Conservation (phyloP, 2,329 filamentous ascomycete species). For the Stagonosporopsis vannaccii region DNA sequence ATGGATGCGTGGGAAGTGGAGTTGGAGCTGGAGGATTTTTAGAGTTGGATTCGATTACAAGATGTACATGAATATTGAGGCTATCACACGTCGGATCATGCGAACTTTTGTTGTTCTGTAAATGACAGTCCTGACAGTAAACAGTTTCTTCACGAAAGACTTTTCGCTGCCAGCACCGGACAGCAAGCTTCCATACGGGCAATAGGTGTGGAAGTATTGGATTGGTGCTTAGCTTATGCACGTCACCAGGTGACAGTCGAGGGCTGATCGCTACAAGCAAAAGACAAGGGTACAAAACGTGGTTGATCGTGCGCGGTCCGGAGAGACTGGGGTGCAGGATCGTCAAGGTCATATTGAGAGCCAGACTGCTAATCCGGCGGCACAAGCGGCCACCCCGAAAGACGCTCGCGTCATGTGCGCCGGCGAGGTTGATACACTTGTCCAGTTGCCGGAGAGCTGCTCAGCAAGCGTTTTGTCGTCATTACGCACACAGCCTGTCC, state of each 20-base stretch:
- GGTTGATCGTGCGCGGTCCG: slow-evolving; percentile 32
- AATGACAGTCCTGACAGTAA: background rate
- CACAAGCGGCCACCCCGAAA: slow-evolving; percentile 1
- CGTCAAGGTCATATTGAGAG: slow-evolving; percentile 36
- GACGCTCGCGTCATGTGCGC: background rate
- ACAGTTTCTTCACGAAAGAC: background rate
- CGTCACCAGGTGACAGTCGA: slow-evolving; percentile 27
- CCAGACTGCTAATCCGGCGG: slow-evolving; percentile 13
- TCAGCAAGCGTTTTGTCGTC: slow-evolving; percentile 40
- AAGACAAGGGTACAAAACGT: slow-evolving; percentile 27
- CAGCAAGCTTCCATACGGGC: background rate
- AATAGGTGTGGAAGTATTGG: background rate
- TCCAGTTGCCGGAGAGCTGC: slow-evolving; percentile 7
- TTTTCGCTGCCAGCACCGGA: background rate
- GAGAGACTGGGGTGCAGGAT: slow-evolving; percentile 28
- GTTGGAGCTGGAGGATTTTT: background rate
- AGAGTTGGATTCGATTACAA: background rate
- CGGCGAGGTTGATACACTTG: background rate
- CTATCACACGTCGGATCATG: background rate
- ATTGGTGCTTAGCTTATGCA: slow-evolving; percentile 32
- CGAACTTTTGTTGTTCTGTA: background rate
- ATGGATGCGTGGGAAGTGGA: background rate
- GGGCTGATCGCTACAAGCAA: slow-evolving; percentile 30
- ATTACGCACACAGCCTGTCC: slow-evolving; percentile 43
- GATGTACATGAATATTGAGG: background rate